Evolutionary conservation across 2,329 filamentous ascomycete species (phyloP), one percentile per base, ranked within the genome.

Genomic region (Cladorrhinum sp.): DNA sequence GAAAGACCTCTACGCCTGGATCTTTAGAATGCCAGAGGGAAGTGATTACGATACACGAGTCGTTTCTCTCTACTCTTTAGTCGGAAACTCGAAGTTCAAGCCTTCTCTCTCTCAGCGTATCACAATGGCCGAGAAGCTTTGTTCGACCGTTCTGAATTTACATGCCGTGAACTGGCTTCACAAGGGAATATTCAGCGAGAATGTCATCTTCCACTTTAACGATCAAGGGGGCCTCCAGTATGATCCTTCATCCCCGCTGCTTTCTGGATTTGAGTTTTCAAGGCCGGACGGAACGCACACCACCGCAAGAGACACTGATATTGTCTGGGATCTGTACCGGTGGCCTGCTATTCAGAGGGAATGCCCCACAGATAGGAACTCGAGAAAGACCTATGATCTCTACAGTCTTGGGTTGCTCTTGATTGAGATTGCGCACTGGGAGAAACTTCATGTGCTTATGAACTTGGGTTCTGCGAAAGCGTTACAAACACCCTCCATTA

Each of bases 91-190:
- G 3, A 5, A 16, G 0, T n/a, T 20, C 24, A 65, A 55, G n/a
- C 67, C 68, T 9, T 60, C 57, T 7, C 36, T 68, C 0, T 62
- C 66, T 9, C 57, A 66, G 25, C 59, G 68, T 1, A 27, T 69
- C 10, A 38, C 48, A 12, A 55, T 69, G 52, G 68, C 68, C 1
- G 27, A 32, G 9, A 62, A 53, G 58, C 56, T 69, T 12, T 67
- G 65, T 36, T 55, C 61, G 7, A 67, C 67, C 3, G 55, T 68
- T 4, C 45, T 69, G 61, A 76, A 79, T 50, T 70, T 83, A 0
- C 81, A 83, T 63, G 75, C 78, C 0, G 77, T 81, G 0, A 77
- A 81, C 59, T 84, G 80, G 81, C 71, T 82, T 5, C 81, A 83
- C 71, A 83, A 83, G 64, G 78, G 79, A 2, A 71, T 84, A 0